Evolutionary conservation across 768 basidiomycete genomes (phyloP), one percentile per base, ranked within the genome.

Genomic region (Galerina marginata): DNA sequence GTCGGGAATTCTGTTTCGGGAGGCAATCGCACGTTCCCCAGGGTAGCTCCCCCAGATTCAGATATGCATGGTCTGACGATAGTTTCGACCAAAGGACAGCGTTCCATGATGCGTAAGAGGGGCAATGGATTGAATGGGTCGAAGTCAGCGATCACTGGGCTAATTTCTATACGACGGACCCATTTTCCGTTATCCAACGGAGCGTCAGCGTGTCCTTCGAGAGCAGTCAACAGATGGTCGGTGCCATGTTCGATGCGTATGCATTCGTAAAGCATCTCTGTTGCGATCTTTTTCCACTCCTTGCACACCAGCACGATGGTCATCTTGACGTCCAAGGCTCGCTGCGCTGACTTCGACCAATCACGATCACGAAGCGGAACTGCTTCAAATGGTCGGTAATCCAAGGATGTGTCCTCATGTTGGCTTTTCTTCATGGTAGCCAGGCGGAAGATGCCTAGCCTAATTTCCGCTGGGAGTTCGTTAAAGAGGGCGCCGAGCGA

Each of bases 251-350:
- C 45, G 14, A 63, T 51, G 2, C 53, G 62, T 26, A 63, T 55
- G 26, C 57, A 58, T 48, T 59, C 62, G 42, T 63, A 63, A 1
- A 63, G n/a, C 42, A 59, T 37, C 43, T 63, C 62, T 23, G 54
- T 59, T 2, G 57, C 58, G 15, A 63, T 54, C 5, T 29, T 36
- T 47, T 46, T 59, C 62, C 62, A 63, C 20, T 63, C 53, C 26
- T 59, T 63, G 42, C 53, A 63, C 14, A 63, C 62, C 23, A 58
- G 40, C 20, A 59, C 58, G 11, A 63, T 50, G 6, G 47, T 16
- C 15, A 48, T 11, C 38, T 59, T 63, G 9, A 55, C 54, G 15
- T 55, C 42, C 2, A 62, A 36, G 14, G 51, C 58, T 10, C n/a
- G 44, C 33, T 59, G 51, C 3, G 51, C 37, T 23, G 58, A 59